A percentile compares a stretch with the other conserved stretches of the same genome.
Conservation (phyloP, 768 basidiomycete genomes). For the Pisolithus microcarpus region DNA sequence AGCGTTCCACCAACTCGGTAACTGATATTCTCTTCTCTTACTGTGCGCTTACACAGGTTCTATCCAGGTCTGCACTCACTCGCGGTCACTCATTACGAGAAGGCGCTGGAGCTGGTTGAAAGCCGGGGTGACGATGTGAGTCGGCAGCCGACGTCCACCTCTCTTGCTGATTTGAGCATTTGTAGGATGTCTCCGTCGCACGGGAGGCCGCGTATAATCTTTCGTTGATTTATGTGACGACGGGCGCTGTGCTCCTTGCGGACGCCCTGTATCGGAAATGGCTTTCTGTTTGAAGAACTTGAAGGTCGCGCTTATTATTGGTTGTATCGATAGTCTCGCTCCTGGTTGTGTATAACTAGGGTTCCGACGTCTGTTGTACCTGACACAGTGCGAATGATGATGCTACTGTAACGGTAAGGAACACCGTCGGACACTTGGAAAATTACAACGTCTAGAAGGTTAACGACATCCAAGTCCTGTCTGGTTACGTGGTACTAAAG, state of each 20-base stretch:
- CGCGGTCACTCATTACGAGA: constrained; percentile 80
- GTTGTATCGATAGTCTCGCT: too few relatives aligned
- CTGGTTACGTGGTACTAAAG: too few relatives aligned
- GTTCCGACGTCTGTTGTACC: too few relatives aligned
- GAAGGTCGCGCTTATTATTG: too few relatives aligned
- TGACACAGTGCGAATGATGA: too few relatives aligned
- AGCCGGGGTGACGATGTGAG: constrained; percentile 28
- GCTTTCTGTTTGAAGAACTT: constrained; percentile 57
- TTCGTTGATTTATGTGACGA: constrained; percentile 71
- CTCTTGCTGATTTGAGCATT: background rate
- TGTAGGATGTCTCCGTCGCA: constrained; percentile 48
- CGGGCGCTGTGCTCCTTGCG: constrained; percentile 67
- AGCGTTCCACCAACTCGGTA: constrained; percentile 89
- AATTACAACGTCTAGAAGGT: too few relatives aligned
- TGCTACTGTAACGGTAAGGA: too few relatives aligned
- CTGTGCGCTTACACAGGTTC: background rate
- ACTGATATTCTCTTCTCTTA: constrained; percentile 9
- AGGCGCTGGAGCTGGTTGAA: constrained; percentile 59
- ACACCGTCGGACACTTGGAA: too few relatives aligned
- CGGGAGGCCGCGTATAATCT: constrained; percentile 86
- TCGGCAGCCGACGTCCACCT: constrained; percentile 1
- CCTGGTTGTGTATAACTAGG: too few relatives aligned
- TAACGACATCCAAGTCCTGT: too few relatives aligned
- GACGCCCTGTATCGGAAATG: constrained; percentile 67
- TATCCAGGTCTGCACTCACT: constrained; percentile 66